phyloP scores from a whole-genome alignment of 257 asterid species.

The Salvia hispanica region DNA sequence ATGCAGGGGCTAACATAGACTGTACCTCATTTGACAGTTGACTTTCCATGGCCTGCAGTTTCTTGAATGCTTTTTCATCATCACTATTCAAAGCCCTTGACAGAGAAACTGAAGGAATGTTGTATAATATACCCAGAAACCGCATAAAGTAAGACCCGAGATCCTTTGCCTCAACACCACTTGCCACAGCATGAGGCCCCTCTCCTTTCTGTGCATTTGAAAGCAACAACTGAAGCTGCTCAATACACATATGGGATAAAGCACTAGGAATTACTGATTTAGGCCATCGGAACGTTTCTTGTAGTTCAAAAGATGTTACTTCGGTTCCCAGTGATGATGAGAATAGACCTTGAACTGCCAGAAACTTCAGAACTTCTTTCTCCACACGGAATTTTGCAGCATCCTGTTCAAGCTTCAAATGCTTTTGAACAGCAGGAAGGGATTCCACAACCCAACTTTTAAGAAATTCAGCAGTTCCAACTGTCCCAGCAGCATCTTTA shows the following conservation, averaged over 20 bases:
- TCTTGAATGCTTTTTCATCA: constrained; percentile 74
- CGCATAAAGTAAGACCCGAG: constrained; percentile 86
- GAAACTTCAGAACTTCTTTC: constrained; percentile 81
- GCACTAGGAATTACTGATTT: constrained; percentile 69
- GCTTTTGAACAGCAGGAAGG: constrained; percentile 67
- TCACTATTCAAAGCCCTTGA: constrained; percentile 67
- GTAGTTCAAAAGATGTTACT: constrained; percentile 91
- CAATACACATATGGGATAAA: constrained; percentile 79
- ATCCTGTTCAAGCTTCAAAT: constrained; percentile 70
- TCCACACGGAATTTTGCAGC: constrained; percentile 70
- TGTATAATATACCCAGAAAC: constrained; percentile 65
- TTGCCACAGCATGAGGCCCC: constrained; percentile 50
- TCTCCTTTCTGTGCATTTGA: constrained; percentile 86
- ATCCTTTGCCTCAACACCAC: constrained; percentile 72
- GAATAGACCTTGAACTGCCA: constrained; percentile 95
- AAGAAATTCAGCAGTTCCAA: constrained; percentile 64
- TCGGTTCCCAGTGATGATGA: constrained; percentile 91
- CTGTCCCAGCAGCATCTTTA: constrained; percentile 59
- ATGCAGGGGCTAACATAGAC: constrained; percentile 1
- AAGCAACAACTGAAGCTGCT: constrained; percentile 85
- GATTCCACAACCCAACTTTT: constrained; percentile 90
- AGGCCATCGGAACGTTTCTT: constrained; percentile 93
- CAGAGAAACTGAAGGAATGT: constrained; percentile 92
- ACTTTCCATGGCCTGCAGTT: constrained; percentile 75
- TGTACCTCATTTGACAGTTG: constrained; percentile 77